These are phyloP conservation scores for Phlegmacium glaucopus DNA, from an alignment of 768 basidiomycete species.

Conservation along the genomic window DNA sequence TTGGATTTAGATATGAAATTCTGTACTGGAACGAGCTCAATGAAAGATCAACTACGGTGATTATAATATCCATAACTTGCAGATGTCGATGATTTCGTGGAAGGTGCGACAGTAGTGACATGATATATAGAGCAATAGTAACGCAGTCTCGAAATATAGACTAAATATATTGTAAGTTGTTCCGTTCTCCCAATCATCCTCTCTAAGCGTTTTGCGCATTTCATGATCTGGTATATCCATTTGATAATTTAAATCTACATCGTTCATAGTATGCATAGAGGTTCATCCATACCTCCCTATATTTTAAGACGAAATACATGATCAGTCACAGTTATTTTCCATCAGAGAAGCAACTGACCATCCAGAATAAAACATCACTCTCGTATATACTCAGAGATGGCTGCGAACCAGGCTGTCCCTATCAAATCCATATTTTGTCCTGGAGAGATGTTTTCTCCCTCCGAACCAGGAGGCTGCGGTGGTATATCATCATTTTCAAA, in stretches of 20 bases:
- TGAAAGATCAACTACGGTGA: too few species aligned
- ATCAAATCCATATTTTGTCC: constrained; percentile 6
- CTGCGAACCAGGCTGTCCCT: not conserved
- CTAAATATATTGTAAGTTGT: too few species aligned
- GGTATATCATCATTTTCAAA: constrained; percentile 36
- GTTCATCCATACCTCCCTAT: constrained; percentile 50
- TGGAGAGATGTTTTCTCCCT: constrained; percentile 1
- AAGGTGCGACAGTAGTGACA: too few species aligned
- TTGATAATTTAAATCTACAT: constrained; percentile 76
- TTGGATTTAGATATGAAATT: too few species aligned
- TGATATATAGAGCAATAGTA: too few species aligned
- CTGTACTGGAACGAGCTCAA: too few species aligned
- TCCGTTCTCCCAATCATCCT: constrained; percentile 36
- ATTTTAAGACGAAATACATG: not conserved
- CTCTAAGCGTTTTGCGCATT: constrained; percentile 50
- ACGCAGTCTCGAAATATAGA: constrained; percentile 42
- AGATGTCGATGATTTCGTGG: too few species aligned
- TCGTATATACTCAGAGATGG: constrained; percentile 43
- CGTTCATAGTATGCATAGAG: not conserved
- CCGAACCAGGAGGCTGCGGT: not conserved
- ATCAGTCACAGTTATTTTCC: not conserved
- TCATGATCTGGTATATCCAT: constrained; percentile 65
- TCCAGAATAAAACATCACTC: constrained; percentile 73
- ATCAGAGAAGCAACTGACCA: constrained; percentile 40
- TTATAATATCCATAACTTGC: too few species aligned